Evolutionary conservation across 768 basidiomycete species (phyloP), one percentile per base, ranked within the genome.

Genomic region (Agrocybe praecox): DNA sequence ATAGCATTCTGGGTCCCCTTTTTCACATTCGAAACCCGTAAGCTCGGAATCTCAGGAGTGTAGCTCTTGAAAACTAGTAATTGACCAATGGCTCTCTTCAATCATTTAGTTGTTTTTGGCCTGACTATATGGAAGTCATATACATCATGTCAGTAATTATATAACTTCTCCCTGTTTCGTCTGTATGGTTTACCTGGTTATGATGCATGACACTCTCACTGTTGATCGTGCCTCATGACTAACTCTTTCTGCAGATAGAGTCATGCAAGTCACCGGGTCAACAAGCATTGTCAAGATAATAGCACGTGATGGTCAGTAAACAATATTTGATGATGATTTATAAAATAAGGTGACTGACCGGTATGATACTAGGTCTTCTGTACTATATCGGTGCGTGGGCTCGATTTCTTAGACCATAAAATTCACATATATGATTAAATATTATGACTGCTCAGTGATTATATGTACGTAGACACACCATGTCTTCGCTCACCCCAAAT

Each of bases 331-430:
- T 24, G 4, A 29, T 14, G 24, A 18, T n/a, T 12, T 24, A 32
- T 26, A 33, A 14, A 6, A n/a, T 17, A 22, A 22, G 33, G 11
- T 11, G 12, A 46, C 44, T 53, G 22, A 47, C n/a, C n/a, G 26
- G 8, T 19, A 42, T 10, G 33, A 21, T 47, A 18, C 44, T 12
- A 62, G 68, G 68, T 32, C 33, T 69, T 23, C 55, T 67, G 7
- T 69, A 69, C 47, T 69, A 69, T 51, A 32, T 67, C 46, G 66
- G 68, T 69, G 15, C 59, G 65, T 65, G 8, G 17, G 43, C 1
- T 15, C 15, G 12, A 15, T 32, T 18, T 48, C 10, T n/a, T 26
- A 14, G 11, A 21, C 18, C n/a, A n/a, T n/a, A n/a, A n/a, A n/a
- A 29, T 23, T 22, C 26, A 7, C 10, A 21, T 14, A 2, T 23